Evolutionary conservation across 805 yeast genomes (phyloP), one percentile per base, ranked within the genome.

Genomic region (Myxozyma kluyveri): DNA sequence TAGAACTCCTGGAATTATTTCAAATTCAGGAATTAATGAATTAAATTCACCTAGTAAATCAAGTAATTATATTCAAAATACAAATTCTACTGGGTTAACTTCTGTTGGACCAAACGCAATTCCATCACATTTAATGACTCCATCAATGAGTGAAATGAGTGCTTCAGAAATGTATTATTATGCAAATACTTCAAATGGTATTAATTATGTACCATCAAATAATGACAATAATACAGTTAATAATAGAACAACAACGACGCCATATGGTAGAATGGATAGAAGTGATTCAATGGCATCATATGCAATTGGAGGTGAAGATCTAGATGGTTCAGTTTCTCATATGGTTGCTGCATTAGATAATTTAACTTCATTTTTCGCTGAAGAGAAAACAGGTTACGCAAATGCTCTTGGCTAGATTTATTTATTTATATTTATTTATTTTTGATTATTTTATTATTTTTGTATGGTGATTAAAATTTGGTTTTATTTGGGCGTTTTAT

Each of bases 261-360:
- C 52, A 18, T 33, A 19, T n/a, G 53, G 49, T 12, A 18, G 39
- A 2, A 40, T 29, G 22, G 46, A 17, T 23, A 41, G 66, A 14
- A 57, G 69, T 10, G 85, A 82, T 54, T 66, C 76, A 14, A 72
- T 70, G 0, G 77, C 50, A 5, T 57, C 63, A 37, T 50, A 41
- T 43, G 52, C 83, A 0, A 22, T 49, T 12, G 73, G 75, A 14
- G 78, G 73, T 7, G 66, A 68, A n/a, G 67, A 80, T 48, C 81
- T 76, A 32, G 88, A 84, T 51, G 87, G 85, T 0, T 84, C 95
- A 0, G 74, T 89, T 61, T 86, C 90, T 63, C 85, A 88, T 63
- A 88, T 89, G 86, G 85, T 95, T 83, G 95, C 95, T 1, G 93
- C 93, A 10, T 73, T 89, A 57, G 96, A 89, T 63, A 89, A 88